phyloP scores from a whole-genome alignment of 2,329 filamentous ascomycete species.

The Colletotrichum abscissum region DNA sequence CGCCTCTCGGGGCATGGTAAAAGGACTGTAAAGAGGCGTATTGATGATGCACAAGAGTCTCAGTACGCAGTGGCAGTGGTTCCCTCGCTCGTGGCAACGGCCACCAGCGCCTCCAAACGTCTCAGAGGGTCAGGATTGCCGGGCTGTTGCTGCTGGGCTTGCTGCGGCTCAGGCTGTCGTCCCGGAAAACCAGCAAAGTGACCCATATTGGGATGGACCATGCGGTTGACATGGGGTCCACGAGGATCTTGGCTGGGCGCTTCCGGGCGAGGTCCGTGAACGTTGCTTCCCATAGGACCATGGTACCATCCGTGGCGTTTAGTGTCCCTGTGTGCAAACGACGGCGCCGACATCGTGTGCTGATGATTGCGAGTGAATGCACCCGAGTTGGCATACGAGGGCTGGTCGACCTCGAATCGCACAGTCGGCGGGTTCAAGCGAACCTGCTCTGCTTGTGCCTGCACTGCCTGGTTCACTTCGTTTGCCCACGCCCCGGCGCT shows the following conservation, averaged over 20 bases:
- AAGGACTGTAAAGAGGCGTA: neutral
- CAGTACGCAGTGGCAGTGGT: slow-evolving; percentile 55
- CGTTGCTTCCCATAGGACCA: slow-evolving; percentile 53
- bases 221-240: slow-evolving; percentile 63
- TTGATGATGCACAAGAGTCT: neutral
- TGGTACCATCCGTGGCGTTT: slow-evolving; percentile 83
- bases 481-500: slow-evolving; percentile 66
- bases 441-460: slow-evolving; percentile 65
- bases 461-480: slow-evolving; percentile 66
- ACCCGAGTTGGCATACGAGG: slow-evolving; percentile 38
- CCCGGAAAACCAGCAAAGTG: slow-evolving; percentile 63
- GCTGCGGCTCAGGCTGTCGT: slow-evolving; percentile 43
- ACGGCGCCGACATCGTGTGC: slow-evolving; percentile 70
- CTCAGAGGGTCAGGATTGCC: slow-evolving; percentile 47
- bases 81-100: slow-evolving; percentile 57
- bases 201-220: slow-evolving; percentile 67
- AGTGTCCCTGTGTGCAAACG: slow-evolving; percentile 65
- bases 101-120: slow-evolving; percentile 55
- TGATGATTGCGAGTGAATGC: slow-evolving; percentile 52
- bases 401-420: slow-evolving; percentile 64
- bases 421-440: slow-evolving; percentile 60
- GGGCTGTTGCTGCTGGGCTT: slow-evolving; percentile 23
- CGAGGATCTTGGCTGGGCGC: slow-evolving; percentile 44
- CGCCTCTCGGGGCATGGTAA: neutral
- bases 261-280: slow-evolving; percentile 37